phyloP scores from a whole-genome alignment of 371 early-diverging fungal genomes.

The Mucor saturninus region DNA sequence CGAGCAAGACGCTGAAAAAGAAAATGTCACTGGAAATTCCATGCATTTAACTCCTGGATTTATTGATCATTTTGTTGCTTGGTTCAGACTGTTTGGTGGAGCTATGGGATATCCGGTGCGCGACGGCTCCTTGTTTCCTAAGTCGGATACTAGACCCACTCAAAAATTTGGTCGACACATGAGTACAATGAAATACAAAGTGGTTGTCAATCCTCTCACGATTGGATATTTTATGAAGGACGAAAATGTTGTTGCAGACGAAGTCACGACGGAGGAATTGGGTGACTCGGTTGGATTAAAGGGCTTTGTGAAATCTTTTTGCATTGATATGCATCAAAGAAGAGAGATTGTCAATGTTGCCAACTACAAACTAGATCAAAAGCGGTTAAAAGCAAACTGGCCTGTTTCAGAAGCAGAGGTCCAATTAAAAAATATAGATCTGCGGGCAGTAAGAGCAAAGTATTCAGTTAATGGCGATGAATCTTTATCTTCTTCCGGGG shows the following conservation, averaged over 20 bases:
- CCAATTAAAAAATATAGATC: constrained; percentile 49
- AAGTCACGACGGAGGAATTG: constrained; percentile 24
- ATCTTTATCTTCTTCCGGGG: constrained; percentile 15
- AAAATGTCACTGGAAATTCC: constrained; percentile 34
- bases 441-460: constrained; percentile 44
- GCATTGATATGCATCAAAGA: constrained; percentile 55
- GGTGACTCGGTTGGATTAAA: constrained; percentile 54
- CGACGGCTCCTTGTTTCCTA: constrained; percentile 37
- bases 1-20: constrained; percentile 11
- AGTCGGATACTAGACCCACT: constrained; percentile 26
- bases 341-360: constrained; percentile 41
- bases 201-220: constrained; percentile 35
- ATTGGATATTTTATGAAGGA: constrained; percentile 41
- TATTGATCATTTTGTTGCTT: constrained; percentile 38
- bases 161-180: constrained; percentile 44
- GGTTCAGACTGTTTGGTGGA: constrained; percentile 48
- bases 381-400: constrained; percentile 53
- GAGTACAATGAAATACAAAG: constrained; percentile 53
- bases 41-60: constrained; percentile 44
- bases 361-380: constrained; percentile 37
- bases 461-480: constrained; percentile 3
- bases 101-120: constrained; percentile 42
- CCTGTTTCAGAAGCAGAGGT: constrained; percentile 55
- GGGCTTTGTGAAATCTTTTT: constrained; percentile 45
- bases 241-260: constrained; percentile 25